Evolutionary conservation across 768 basidiomycete genomes (phyloP), one percentile per base, ranked within the genome.

Genomic region (Mycena pura): DNA sequence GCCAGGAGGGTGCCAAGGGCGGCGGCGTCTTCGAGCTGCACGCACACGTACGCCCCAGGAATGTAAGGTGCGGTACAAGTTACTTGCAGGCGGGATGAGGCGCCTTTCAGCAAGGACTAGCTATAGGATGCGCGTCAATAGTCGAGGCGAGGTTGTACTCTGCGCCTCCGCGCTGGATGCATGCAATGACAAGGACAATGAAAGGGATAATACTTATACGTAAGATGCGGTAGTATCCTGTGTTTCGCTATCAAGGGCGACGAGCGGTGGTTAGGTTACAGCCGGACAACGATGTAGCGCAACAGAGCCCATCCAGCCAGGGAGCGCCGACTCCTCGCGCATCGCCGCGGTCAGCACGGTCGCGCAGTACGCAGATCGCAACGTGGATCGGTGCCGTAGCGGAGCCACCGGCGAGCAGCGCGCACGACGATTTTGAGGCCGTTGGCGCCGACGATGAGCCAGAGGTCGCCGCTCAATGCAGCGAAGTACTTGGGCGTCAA

Each of bases 331-430:
- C 60, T 90, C 84, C 10, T 69, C 66, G 9, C 84, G 55, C 69
- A 89, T 74, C 1, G 74, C 34, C 68, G 74, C 58, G 0, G 84
- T 77, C 3, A 82, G 75, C 32, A 89, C 74, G 27, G 81, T 74
- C 6, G 84, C 83, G 48, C 88, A 80, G 66, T 87, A 89, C 0
- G 86, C 88, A 83, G 65, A 90, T 86, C 0, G 86, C 89, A 0
- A 88, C 89, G 5, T 84, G 77, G 0, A 78, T 79, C 0, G 82
- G 76, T 9, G 50, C 6, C 31, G 77, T 77, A 40, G 80, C 77
- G 0, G 72, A 73, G 0, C 78, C 79, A 0, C 84, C 80, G 19
- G 86, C 79, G 29, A 83, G 81, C 74, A 64, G 82, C 70, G 2
- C 82, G 81, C 1, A 85, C 65, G 15, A 72, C 60, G 64, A 85